These are phyloP conservation scores for Poa annua DNA, from an alignment of 176 grass and related monocot genomes.

Conservation along the genomic window DNA sequence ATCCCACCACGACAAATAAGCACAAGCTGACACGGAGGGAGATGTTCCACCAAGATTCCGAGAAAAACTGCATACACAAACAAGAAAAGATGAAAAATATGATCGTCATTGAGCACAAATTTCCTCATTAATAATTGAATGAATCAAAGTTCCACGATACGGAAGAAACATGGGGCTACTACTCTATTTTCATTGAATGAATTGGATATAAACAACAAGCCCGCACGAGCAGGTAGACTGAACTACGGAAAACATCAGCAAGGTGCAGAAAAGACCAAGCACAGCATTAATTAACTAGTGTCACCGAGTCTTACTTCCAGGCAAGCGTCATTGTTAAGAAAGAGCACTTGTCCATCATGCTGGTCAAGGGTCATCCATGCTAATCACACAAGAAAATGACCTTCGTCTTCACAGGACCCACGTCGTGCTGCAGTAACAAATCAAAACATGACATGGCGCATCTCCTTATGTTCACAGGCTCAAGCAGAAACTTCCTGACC, in stretches of 20 bases:
- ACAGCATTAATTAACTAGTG: neutral
- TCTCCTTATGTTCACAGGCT: neutral
- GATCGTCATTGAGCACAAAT: neutral
- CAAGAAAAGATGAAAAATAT: neutral
- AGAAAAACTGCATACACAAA: neutral
- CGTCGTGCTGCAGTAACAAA: neutral
- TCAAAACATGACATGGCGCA: neutral
- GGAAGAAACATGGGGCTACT: neutral
- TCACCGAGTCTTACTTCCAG: neutral
- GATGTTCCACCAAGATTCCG: neutral
- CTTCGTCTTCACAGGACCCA: neutral
- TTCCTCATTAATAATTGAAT: neutral
- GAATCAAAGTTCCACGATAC: neutral
- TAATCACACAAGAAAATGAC: neutral
- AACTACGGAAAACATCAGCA: neutral
- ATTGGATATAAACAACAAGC: neutral
- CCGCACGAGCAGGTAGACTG: neutral
- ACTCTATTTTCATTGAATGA: neutral
- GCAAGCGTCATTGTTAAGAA: neutral
- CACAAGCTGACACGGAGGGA: neutral
- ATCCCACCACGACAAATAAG: no score
- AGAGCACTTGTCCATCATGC: conserved; percentile 9
- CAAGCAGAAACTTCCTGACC: conserved; percentile 13
- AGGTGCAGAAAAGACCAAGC: neutral
- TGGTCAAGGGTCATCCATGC: neutral